Percentiles rank a stretch among this genome's conserved stretches.
These are phyloP conservation scores for Cryphonectria naterciae DNA, from an alignment of 2,329 filamentous ascomycete genomes.

Conservation along the genomic window DNA sequence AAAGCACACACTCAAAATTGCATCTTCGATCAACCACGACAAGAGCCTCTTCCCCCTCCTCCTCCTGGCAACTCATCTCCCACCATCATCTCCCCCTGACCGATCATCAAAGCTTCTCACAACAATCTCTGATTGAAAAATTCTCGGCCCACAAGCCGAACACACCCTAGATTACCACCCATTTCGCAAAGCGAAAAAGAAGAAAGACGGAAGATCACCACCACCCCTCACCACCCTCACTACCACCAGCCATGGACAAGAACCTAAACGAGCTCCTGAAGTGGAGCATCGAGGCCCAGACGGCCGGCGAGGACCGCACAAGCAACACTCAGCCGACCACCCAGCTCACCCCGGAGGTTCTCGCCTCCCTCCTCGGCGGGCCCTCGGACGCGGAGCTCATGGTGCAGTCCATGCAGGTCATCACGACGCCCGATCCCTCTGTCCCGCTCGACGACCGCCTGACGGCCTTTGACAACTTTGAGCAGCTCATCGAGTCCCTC, in stretches of 20 bases:
- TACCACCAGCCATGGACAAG: constrained; percentile 35
- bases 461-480: constrained; percentile 90
- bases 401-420: constrained; percentile 79
- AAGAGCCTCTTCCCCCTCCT: constrained; percentile 2
- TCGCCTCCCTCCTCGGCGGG: constrained; percentile 78
- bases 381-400: constrained; percentile 92
- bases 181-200: background rate
- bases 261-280: constrained; percentile 43
- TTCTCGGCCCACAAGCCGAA: constrained; percentile 9
- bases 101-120: background rate
- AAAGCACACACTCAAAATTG: constrained; percentile 6
- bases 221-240: background rate
- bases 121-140: constrained; percentile 3
- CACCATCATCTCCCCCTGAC: constrained; percentile 10
- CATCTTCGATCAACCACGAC: background rate
- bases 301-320: constrained; percentile 28
- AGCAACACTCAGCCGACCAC: constrained; percentile 40
- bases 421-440: constrained; percentile 64
- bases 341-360: constrained; percentile 68
- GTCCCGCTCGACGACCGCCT: constrained; percentile 75
- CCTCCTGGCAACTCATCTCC: background rate
- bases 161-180: background rate
- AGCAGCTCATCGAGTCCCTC: constrained; percentile 87
- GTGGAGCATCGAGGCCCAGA: constrained; percentile 41
- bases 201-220: constrained; percentile 12